Conservation (phyloP, 371 early-diverging fungal genomes). For the Rhizomucor pusillus region DNA sequence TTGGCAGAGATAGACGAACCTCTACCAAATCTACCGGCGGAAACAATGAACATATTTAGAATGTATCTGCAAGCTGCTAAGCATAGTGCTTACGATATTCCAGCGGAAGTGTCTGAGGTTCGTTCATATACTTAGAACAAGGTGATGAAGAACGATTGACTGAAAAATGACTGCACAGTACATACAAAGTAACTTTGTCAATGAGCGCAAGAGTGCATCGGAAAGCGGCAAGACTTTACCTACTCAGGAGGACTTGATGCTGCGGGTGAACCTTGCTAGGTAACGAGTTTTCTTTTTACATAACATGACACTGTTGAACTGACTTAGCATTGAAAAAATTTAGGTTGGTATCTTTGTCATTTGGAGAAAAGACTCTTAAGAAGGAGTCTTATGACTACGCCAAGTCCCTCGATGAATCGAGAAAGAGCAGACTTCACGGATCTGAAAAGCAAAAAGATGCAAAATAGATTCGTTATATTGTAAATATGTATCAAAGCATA, state of each 20-base stretch:
- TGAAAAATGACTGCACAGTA: conserved; percentile 26
- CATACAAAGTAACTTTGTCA: conserved; percentile 55
- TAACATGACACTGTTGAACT: not conserved
- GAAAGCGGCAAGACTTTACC: conserved; percentile 25
- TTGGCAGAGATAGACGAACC: conserved; percentile 2
- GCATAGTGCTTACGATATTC: conserved; percentile 44
- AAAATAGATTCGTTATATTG: not conserved
- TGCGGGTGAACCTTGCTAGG: conserved; percentile 28
- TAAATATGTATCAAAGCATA: too few species aligned
- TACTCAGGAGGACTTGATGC: conserved; percentile 49
- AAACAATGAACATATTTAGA: conserved; percentile 41
- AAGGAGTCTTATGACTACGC: not conserved
- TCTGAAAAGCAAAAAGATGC: not conserved
- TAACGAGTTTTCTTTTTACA: not conserved
- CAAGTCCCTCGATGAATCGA: not conserved
- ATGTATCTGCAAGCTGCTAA: conserved; percentile 48
- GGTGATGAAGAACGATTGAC: not conserved
- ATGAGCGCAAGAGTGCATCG: conserved; percentile 50
- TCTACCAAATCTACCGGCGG: conserved; percentile 16
- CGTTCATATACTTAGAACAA: not conserved
- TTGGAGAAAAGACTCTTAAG: not conserved
- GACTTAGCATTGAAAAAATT: too few species aligned
- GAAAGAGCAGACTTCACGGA: not conserved
- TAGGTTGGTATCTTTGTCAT: not conserved
- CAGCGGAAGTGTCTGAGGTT: conserved; percentile 57